Conservation (phyloP, 2,329 filamentous ascomycete species). For the Cercospora janseana region DNA sequence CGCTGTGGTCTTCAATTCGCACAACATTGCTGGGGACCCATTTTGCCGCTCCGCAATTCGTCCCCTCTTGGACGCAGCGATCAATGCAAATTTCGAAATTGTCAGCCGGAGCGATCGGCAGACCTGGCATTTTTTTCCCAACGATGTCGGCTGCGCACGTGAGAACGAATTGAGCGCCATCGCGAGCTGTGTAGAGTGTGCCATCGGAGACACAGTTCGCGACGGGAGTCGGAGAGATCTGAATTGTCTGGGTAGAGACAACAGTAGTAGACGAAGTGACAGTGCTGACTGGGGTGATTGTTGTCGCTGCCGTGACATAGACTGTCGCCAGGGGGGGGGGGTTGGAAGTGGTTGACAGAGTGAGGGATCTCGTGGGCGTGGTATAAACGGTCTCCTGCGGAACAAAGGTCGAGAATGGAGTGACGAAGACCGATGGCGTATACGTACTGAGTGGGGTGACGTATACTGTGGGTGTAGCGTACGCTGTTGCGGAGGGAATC, state of each 20-base stretch:
- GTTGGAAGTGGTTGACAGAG: not conserved
- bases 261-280: not conserved
- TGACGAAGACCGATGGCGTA: not conserved
- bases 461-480: not conserved
- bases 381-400: not conserved
- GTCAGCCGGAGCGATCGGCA: not conserved
- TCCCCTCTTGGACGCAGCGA: not conserved
- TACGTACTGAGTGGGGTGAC: not conserved
- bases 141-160: not conserved
- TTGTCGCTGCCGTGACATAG: not conserved
- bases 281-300: not conserved
- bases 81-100: not conserved
- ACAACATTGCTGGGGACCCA: not conserved
- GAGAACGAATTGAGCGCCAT: not conserved
- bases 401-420: not conserved
- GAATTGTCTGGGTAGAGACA: not conserved
- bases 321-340: not conserved
- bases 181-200: not conserved
- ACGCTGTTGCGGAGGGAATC: not conserved
- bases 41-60: not conserved
- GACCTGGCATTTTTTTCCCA: not conserved
- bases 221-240: not conserved
- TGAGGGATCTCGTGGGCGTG: not conserved
- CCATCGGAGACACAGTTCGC: not conserved
- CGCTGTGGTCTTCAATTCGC: not conserved